These are phyloP conservation scores for Spinacia oleracea DNA, from an alignment of 179 eudicot species.

Conservation along the genomic window DNA sequence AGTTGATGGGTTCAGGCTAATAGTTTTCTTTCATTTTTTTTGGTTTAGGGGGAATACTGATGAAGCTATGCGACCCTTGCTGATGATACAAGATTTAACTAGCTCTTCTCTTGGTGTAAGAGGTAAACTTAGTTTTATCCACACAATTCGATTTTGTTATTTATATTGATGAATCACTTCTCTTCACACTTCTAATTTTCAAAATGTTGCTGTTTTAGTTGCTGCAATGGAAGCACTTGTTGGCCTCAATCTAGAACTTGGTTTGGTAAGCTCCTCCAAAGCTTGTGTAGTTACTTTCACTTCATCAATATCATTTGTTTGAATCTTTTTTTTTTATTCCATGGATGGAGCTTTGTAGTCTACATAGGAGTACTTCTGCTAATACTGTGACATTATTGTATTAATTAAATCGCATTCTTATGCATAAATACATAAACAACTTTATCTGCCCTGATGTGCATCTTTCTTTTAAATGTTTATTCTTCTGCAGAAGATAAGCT, in stretches of 20 bases:
- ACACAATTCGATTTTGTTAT: neutral
- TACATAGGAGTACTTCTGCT: too few relatives aligned
- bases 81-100: slow-evolving; percentile 55
- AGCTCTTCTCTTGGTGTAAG: slow-evolving; percentile 52
- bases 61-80: slow-evolving; percentile 72
- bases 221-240: slow-evolving; percentile 88
- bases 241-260: slow-evolving; percentile 74
- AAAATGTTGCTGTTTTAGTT: slow-evolving; percentile 43
- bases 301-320: neutral
- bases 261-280: slow-evolving; percentile 46
- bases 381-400: neutral
- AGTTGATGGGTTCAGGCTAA: slow-evolving; percentile 4
- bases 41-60: slow-evolving; percentile 56
- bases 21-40: neutral
- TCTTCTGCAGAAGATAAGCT: neutral
- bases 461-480: neutral
- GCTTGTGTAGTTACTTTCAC: too few relatives aligned
- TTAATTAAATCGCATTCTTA: neutral
- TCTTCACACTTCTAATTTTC: neutral
- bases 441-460: neutral
- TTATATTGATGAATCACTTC: neutral
- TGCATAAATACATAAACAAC: neutral
- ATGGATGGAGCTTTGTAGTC: neutral
- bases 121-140: slow-evolving; percentile 46
- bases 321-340: neutral